Evolutionary conservation across 768 basidiomycete species (phyloP).

Genomic region (Termitomyces sp.): DNA sequence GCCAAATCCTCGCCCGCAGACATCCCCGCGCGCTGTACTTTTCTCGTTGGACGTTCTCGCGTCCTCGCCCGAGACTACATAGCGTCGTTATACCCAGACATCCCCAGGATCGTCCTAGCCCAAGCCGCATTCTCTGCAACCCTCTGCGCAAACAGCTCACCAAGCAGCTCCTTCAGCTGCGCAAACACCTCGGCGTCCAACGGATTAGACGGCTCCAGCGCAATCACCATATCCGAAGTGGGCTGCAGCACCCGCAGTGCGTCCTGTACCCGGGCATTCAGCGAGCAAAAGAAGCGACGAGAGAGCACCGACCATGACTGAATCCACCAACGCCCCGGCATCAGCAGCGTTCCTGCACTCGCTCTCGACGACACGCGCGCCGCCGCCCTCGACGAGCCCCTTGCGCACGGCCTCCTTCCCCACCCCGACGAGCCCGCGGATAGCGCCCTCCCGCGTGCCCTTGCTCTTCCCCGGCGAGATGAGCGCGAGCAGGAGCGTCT

Average conservation of each 20-base stretch:
- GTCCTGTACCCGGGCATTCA: constrained; percentile 32
- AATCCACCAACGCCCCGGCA: constrained; percentile 41
- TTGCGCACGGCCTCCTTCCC: constrained; percentile 83
- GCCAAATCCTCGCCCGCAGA: no score
- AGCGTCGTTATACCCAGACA: constrained; percentile 11
- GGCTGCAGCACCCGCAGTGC: constrained; percentile 57
- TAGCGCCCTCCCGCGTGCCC: constrained; percentile 85
- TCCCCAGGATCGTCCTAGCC: constrained; percentile 53
- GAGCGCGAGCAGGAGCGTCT: constrained; percentile 86
- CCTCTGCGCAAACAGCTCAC: constrained; percentile 55
- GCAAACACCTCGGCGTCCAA: constrained; percentile 41
- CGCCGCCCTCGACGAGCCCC: constrained; percentile 76
- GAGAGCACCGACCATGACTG: constrained; percentile 46
- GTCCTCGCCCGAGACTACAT: no score
- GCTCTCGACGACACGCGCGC: constrained; percentile 66
- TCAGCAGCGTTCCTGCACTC: constrained; percentile 45
- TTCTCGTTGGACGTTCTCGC: no score
- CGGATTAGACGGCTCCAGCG: constrained; percentile 43
- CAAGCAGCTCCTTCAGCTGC: constrained; percentile 49
- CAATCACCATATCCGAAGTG: constrained; percentile 50
- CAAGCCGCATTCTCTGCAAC: constrained; percentile 56
- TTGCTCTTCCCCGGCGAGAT: constrained; percentile 64
- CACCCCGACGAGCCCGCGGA: constrained; percentile 80
- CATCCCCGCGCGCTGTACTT: no score
- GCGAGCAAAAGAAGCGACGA: not conserved